A percentile compares a stretch with the other conserved stretches of the same genome.
These are phyloP conservation scores for Puccinia brachypodii DNA, from an alignment of 1,284 basidiomycete species.

Conservation along the genomic window DNA sequence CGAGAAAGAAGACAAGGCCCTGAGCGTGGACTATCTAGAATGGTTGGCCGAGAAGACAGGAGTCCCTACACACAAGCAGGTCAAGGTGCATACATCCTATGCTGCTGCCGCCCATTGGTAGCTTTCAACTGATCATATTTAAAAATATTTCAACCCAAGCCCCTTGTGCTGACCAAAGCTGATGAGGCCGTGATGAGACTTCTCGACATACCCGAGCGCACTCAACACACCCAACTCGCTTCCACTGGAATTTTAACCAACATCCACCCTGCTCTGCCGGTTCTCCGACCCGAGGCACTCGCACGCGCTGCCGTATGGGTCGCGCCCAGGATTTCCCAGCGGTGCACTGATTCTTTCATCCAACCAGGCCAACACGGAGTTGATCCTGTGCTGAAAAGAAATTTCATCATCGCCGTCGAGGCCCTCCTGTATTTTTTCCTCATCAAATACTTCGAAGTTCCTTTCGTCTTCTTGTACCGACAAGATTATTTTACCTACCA, in stretches of 20 bases:
- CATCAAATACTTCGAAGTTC: constrained; percentile 82
- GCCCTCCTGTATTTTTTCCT: constrained; percentile 80
- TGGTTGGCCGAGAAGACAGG: constrained; percentile 94
- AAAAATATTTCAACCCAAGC: constrained; percentile 67
- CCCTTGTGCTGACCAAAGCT: constrained; percentile 85
- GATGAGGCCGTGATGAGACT: constrained; percentile 84
- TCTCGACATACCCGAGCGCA: constrained; percentile 90
- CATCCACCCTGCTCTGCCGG: constrained; percentile 65
- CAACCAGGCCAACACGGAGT: constrained; percentile 61
- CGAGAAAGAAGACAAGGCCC: constrained; percentile 65
- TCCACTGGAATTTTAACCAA: constrained; percentile 76
- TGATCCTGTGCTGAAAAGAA: constrained; percentile 65
- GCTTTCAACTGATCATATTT: background rate
- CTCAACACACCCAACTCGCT: constrained; percentile 90
- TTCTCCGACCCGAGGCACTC: constrained; percentile 68
- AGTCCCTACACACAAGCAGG: constrained; percentile 57
- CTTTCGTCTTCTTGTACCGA: constrained; percentile 91
- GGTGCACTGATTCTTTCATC: constrained; percentile 64
- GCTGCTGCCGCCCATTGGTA: no score
- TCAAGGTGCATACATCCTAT: constrained; percentile 47
- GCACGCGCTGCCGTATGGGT: constrained; percentile 86
- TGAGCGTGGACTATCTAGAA: constrained; percentile 94
- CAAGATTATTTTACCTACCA: constrained; percentile 83
- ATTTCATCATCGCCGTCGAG: constrained; percentile 77
- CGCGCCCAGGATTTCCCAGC: constrained; percentile 73